A percentile compares a stretch with the other conserved stretches of the same genome.
Evolutionary conservation across 164 flowering plant species (phyloP).

Genomic region (Tinospora cordifolia): DNA sequence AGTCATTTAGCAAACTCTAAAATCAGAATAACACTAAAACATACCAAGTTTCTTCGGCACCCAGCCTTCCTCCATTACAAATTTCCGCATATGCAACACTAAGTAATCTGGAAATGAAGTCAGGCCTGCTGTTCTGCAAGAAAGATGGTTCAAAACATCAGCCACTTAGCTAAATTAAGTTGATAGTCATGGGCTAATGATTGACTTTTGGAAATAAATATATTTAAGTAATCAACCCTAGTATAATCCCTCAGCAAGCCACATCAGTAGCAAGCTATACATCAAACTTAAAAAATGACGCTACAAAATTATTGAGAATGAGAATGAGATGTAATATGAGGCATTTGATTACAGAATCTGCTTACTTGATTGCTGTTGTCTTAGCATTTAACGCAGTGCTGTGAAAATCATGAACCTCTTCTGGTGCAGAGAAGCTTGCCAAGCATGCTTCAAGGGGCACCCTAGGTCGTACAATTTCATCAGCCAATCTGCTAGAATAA

Average conservation of each 20-base stretch:
- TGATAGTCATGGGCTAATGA: not conserved
- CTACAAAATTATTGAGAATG: not conserved
- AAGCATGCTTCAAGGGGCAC: conserved; percentile 88
- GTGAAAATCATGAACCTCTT: conserved; percentile 84
- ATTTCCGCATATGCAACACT: conserved; percentile 95
- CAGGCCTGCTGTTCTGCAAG: conserved; percentile 74
- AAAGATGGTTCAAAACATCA: conserved; percentile 1
- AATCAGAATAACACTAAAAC: not conserved
- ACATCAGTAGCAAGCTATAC: not conserved
- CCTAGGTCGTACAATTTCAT: conserved; percentile 86
- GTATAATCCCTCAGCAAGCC: not conserved
- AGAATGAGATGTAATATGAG: not conserved
- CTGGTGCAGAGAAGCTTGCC: conserved; percentile 71
- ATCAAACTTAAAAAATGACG: not conserved
- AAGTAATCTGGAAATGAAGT: conserved; percentile 93
- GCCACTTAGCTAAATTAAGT: not conserved
- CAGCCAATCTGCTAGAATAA: conserved; percentile 28
- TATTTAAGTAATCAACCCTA: not conserved
- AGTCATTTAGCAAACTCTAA: not conserved
- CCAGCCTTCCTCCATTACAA: conserved; percentile 97
- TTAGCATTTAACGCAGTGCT: conserved; percentile 82
- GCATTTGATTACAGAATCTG: not conserved
- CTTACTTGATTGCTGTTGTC: conserved; percentile 89
- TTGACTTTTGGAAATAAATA: not conserved
- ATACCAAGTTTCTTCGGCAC: conserved; percentile 97